Conservation (phyloP, 805 yeast species). For the Cyberlindnera maclurae region DNA sequence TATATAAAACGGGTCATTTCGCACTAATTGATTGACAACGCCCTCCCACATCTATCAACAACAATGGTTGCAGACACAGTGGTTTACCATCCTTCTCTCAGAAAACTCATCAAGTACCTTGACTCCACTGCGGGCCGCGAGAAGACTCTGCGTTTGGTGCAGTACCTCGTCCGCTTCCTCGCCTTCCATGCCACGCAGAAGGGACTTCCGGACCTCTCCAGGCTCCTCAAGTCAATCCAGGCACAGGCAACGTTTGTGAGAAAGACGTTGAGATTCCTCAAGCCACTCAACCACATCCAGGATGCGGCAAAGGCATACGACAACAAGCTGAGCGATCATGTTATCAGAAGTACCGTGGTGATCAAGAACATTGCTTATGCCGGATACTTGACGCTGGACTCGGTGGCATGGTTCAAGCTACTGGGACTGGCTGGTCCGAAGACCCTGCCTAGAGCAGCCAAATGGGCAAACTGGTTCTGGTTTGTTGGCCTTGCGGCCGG, state of each 20-base stretch:
- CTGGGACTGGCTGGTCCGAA: conserved; percentile 46
- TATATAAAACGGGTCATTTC: not conserved
- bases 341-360: conserved; percentile 44
- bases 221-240: conserved; percentile 49
- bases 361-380: conserved; percentile 55
- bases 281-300: conserved; percentile 68
- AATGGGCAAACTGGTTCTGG: conserved; percentile 70
- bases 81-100: conserved; percentile 66
- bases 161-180: conserved; percentile 72
- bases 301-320: conserved; percentile 61
- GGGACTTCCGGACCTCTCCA: conserved; percentile 46
- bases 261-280: conserved; percentile 77
- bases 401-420: conserved; percentile 49
- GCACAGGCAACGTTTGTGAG: conserved; percentile 61
- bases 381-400: conserved; percentile 57
- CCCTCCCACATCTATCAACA: not conserved
- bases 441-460: conserved; percentile 43
- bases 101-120: conserved; percentile 53
- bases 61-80: conserved; percentile 61
- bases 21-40: not conserved
- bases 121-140: conserved; percentile 74
- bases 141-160: conserved; percentile 69
- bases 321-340: conserved; percentile 61
- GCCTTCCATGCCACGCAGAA: conserved; percentile 51
- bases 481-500: conserved; percentile 61